Base-by-base conservation (phyloP, 2,329 filamentous ascomycete species). In the Cladosporium sp. region DNA sequence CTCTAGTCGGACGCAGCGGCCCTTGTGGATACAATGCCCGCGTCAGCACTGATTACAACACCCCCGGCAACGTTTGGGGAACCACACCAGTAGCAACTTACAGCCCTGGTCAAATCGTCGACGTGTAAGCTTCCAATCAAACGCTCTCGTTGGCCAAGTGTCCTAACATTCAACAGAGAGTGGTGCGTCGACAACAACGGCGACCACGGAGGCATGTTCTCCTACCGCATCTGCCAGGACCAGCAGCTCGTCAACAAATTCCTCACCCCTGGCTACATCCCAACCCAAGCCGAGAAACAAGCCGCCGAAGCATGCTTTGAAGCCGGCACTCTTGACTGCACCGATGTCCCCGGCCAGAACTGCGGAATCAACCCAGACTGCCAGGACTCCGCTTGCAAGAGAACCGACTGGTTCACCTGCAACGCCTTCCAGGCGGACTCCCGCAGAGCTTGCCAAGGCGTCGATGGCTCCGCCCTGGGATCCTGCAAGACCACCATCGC, bases 161-260 rank as follows among this genome's bases (percentile, higher is more conserved):
- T 53, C 6, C 18, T 53, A 3, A 53, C 25, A 2, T 10, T 3
- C n/a, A 32, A 1, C 10, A 54, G 51, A 2, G 16, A 54, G 5
- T 54, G 51, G 51, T 54, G 51, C 4, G 51, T 54, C 28, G 51
- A 54, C 30, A 54, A 54, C 51, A 54, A 54, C 28, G 51, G 51
- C 26, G 51, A 54, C 51, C 51, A 54, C 51, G 51, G 51, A n/a
- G 51, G 51, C 51, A 54, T 54, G 51, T 54, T 54, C 51, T 28
- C 51, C 51, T 54, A 54, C 28, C 51, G 51, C 28, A 54, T 54
- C 25, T 54, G 51, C 26, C 51, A 54, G 28, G 26, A 54, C 30
- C 51, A 54, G 14, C 16, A n/a, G 7, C 51, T 54, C 14, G 51
- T 54, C 26, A 30, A 54, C 25, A 54, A 54, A 8, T 32, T 54